Conservation (phyloP, 345 rosid genomes). For the Nephelium lappaceum region DNA sequence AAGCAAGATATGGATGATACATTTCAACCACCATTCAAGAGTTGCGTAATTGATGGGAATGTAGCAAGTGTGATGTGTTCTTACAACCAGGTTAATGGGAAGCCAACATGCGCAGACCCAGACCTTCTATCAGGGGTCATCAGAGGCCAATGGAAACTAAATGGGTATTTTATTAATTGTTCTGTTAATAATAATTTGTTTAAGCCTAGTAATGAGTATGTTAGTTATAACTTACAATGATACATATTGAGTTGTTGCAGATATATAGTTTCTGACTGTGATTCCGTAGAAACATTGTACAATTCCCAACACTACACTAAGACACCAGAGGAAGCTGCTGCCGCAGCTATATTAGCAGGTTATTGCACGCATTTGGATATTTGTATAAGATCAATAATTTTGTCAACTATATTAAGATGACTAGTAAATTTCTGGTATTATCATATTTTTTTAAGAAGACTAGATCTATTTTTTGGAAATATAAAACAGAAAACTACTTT, state of each 20-base stretch:
- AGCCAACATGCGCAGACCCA: slow-evolving; percentile 87
- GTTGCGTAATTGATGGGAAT: slow-evolving; percentile 94
- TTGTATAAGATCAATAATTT: background rate
- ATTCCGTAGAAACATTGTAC: slow-evolving; percentile 67
- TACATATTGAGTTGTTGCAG: slow-evolving; percentile 37
- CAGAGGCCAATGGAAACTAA: slow-evolving; percentile 86
- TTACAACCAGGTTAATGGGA: slow-evolving; percentile 90
- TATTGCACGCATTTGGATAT: background rate
- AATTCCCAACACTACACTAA: slow-evolving; percentile 75
- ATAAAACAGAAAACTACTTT: background rate
- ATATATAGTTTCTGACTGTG: slow-evolving; percentile 90
- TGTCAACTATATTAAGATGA: too few relatives aligned
- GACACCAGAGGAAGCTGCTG: slow-evolving; percentile 96
- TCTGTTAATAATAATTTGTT: background rate
- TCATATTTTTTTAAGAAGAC: too few relatives aligned
- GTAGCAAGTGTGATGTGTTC: slow-evolving; percentile 99
- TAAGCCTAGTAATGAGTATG: too few relatives aligned
- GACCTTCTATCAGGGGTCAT: slow-evolving; percentile 72
- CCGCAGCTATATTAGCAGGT: slow-evolving; percentile 69
- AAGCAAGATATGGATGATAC: slow-evolving; percentile 95
- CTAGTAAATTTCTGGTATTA: too few relatives aligned
- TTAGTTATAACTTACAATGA: background rate
- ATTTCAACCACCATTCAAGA: slow-evolving; percentile 95
- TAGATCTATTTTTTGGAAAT: too few relatives aligned
- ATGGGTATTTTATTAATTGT: slow-evolving; percentile 50